Base-by-base conservation (phyloP, 2,329 filamentous ascomycete genomes). In the Scedosporium dehoogii region DNA sequence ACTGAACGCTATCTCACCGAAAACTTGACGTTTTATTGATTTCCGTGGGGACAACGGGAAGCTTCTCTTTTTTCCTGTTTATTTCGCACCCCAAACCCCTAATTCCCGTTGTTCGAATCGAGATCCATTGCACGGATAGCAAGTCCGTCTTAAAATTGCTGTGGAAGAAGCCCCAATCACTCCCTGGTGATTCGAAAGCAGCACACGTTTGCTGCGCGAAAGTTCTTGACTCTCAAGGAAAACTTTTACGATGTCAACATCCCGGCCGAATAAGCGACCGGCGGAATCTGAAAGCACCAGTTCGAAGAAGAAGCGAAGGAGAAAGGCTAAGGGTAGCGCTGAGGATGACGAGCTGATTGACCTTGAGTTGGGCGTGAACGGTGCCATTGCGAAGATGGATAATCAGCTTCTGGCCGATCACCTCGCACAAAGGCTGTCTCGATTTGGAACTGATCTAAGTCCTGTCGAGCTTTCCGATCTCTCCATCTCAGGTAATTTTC, bases 381-480 rank as follows among this genome's bases (percentile, higher is more conserved):
- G 85, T 66, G 84, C 89, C 3, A 90, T 97, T 71, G 84, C 86
- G 55, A 84, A 85, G 64, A 92, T 97, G 87, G 91, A 96, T 73
- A 87, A 85, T 64, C 85, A 87, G 67, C 80, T 97, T 51, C 78
- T 97, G 57, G 90, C 92, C 1, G 93, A 97, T 72, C 87, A 96
- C 72, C 80, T 97, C 65, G 89, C 89, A 6, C 88, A 94, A 70
- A 85, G 89, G 70, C 88, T 90, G 61, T 85, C 83, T 66, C 83
- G 88, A 25, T 96, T 93, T 70, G 90, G 91, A 61, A 85, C 84
- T 29, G 88, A 96, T 60, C 74, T 97, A 69, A 96, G 90, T 68
- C 79, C 86, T 0, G 83, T 97, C 48, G 94, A 99, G 75, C 78
- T 96, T 38, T 87, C 90, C 63, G 92, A 97, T 71, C 79, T 91